Conservation (phyloP, 345 rosid species). For the Carallia pectinifolia region DNA sequence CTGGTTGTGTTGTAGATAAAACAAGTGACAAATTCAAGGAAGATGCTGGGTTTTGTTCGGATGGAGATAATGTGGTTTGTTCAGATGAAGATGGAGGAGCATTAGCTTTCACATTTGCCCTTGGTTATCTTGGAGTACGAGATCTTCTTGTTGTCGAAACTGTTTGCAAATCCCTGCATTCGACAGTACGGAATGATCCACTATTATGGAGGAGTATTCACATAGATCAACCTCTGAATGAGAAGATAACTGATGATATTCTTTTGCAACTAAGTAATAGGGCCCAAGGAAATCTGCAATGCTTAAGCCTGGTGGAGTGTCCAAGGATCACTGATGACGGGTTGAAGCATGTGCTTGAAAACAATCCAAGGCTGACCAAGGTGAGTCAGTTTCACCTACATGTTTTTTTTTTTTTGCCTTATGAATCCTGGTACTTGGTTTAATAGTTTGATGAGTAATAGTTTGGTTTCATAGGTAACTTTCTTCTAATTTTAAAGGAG, state of each 20-base stretch:
- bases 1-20: constrained; percentile 17
- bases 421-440: no score
- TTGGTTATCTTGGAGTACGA: constrained; percentile 57
- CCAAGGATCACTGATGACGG: constrained; percentile 69
- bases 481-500: no score
- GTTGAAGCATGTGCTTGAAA: constrained; percentile 55
- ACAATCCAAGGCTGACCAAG: constrained; percentile 64
- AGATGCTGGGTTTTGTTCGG: constrained; percentile 18
- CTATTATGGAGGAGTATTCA: constrained; percentile 75
- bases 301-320: constrained; percentile 81
- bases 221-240: constrained; percentile 73
- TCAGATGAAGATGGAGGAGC: constrained; percentile 34
- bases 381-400: constrained; percentile 34
- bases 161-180: constrained; percentile 62
- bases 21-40: constrained; percentile 25
- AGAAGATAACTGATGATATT: constrained; percentile 81
- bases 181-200: constrained; percentile 55
- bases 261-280: constrained; percentile 60
- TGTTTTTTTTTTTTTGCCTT: background rate
- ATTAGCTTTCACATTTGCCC: constrained; percentile 55
- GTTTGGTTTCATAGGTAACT: no score
- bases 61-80: constrained; percentile 21
- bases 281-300: constrained; percentile 76
- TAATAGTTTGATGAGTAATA: no score
- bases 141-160: constrained; percentile 72